phyloP scores from a whole-genome alignment of 305 asterid genomes.

The Solanum chacoense region DNA sequence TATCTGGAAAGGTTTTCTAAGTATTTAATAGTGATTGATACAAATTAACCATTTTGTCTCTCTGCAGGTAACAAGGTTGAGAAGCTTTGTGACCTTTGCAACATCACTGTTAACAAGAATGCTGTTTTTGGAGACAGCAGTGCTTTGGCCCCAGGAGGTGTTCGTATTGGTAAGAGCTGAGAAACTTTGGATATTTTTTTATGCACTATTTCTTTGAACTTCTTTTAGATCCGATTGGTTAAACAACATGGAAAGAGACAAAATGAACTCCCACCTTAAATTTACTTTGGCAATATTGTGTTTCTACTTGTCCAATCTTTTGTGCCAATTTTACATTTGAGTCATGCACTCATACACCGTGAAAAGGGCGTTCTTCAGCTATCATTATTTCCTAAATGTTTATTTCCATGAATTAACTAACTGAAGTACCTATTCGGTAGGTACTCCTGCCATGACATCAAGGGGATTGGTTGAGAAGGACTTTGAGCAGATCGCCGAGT shows the following conservation, averaged over 20 bases:
- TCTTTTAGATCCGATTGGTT: not conserved
- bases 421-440: constrained; percentile 22
- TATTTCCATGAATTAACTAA: not conserved
- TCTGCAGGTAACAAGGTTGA: constrained; percentile 89
- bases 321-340: not conserved
- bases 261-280: not conserved
- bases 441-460: constrained; percentile 95
- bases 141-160: constrained; percentile 97
- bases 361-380: not conserved
- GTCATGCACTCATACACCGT: not conserved
- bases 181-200: not conserved
- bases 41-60: not conserved
- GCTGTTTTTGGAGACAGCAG: constrained; percentile 98
- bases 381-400: not conserved
- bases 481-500: constrained; percentile 87
- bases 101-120: constrained; percentile 91
- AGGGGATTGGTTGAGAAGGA: constrained; percentile 91
- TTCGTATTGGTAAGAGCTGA: constrained; percentile 69
- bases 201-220: not conserved
- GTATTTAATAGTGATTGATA: not conserved
- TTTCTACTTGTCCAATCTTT: not conserved
- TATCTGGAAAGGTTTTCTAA: not conserved
- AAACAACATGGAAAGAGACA: not conserved
- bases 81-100: constrained; percentile 87
- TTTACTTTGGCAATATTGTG: not conserved